These are phyloP conservation scores for Manihot esculenta DNA, from an alignment of 441 rosid species.

Conservation along the genomic window DNA sequence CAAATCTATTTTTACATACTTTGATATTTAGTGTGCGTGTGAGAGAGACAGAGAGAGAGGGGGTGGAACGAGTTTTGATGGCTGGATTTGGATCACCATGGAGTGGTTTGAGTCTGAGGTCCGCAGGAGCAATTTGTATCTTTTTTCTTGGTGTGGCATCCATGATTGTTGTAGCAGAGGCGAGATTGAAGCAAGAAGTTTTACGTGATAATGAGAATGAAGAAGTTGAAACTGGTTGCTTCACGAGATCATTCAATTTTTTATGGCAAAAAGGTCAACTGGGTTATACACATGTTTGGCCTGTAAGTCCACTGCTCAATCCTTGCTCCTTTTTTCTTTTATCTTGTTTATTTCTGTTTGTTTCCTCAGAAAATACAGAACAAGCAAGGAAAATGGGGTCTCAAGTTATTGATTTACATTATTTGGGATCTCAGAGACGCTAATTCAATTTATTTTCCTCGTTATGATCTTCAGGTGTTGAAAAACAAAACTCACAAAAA, in stretches of 20 bases:
- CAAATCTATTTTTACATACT: not conserved
- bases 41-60: not conserved
- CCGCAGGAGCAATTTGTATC: slow-evolving; percentile 21
- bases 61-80: slow-evolving; percentile 22
- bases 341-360: not conserved
- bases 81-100: slow-evolving; percentile 26
- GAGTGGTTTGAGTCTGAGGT: slow-evolving; percentile 29
- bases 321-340: not conserved
- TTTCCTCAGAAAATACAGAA: not conserved
- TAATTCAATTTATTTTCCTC: no score
- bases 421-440: not conserved
- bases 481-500: no score
- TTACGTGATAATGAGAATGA: slow-evolving; percentile 15
- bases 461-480: no score
- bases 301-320: slow-evolving; percentile 33
- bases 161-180: slow-evolving; percentile 26
- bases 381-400: not conserved
- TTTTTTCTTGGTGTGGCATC: slow-evolving; percentile 32
- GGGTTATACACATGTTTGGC: slow-evolving; percentile 57
- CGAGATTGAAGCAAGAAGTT: slow-evolving; percentile 25
- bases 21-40: no score
- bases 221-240: slow-evolving; percentile 17
- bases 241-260: slow-evolving; percentile 21
- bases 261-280: slow-evolving; percentile 29
- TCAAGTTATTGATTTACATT: not conserved